Evolutionary conservation across 192 early-diverging fungal genomes (phyloP).

Genomic region (Coemansia furcata): DNA sequence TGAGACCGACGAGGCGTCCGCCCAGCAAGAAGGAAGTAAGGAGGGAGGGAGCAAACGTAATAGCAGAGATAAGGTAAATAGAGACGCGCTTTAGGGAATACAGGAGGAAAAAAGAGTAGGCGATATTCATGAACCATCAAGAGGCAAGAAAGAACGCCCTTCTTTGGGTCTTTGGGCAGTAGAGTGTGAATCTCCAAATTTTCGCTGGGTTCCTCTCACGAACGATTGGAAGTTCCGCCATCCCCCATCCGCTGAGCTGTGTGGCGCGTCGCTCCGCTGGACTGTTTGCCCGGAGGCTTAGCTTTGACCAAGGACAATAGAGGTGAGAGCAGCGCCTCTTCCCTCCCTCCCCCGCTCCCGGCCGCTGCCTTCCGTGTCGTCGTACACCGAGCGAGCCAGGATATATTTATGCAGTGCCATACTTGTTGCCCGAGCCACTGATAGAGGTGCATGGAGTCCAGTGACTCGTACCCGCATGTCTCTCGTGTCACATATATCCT

Average conservation of each 20-base stretch:
- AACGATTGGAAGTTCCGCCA: background rate
- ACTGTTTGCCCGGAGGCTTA: background rate
- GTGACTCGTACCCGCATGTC: background rate
- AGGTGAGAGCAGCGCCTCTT: background rate
- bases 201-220: background rate
- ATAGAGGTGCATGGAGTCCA: background rate
- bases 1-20: background rate
- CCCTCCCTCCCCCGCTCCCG: background rate
- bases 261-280: background rate
- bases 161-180: background rate
- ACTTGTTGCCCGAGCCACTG: background rate
- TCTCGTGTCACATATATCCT: background rate
- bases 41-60: background rate
- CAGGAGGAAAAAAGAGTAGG: constrained; percentile 1
- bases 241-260: background rate
- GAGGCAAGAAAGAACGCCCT: background rate
- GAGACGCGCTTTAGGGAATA: constrained; percentile 1
- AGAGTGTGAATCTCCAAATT: background rate
- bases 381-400: background rate
- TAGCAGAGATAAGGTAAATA: background rate
- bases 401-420: constrained; percentile 5
- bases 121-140: background rate
- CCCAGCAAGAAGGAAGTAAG: background rate
- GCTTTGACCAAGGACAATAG: background rate
- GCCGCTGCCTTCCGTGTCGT: background rate